phyloP scores from a whole-genome alignment of 2,329 filamentous ascomycete genomes.

The Zasmidium angulare region DNA sequence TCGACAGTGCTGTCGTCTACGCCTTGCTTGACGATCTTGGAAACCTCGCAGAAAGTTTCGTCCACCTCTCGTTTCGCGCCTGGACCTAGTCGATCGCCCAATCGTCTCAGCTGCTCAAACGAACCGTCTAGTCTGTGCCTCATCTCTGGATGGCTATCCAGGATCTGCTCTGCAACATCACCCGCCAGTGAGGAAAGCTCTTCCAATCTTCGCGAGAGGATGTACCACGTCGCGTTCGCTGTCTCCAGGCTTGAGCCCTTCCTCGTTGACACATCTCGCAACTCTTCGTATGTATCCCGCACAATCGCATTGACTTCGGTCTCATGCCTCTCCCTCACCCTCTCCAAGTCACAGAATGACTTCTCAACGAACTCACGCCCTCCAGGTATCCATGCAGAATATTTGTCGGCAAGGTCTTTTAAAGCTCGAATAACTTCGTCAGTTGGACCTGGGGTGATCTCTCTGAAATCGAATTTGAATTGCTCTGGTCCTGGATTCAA shows the following conservation, averaged over 20 bases:
- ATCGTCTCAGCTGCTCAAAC: conserved; percentile 65
- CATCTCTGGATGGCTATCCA: conserved; percentile 70
- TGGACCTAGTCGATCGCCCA: conserved; percentile 69
- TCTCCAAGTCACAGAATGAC: conserved; percentile 69
- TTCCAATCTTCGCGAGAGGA: conserved; percentile 62
- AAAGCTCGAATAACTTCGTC: conserved; percentile 67
- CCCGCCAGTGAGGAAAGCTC: conserved; percentile 61
- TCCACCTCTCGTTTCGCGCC: conserved; percentile 75
- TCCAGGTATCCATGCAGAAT: conserved; percentile 70
- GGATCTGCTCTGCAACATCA: conserved; percentile 62
- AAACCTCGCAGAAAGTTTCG: conserved; percentile 66
- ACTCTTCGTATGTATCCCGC: conserved; percentile 64
- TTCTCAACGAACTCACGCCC: conserved; percentile 66
- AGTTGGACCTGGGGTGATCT: conserved; percentile 60
- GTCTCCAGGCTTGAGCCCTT: conserved; percentile 63
- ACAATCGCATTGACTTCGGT: conserved; percentile 70
- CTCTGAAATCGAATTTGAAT: conserved; percentile 41
- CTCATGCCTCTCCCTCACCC: conserved; percentile 63
- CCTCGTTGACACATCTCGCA: conserved; percentile 59
- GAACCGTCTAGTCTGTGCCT: conserved; percentile 70
- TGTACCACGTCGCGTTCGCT: conserved; percentile 59
- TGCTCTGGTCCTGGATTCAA: conserved; percentile 57
- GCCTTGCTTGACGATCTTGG: conserved; percentile 62
- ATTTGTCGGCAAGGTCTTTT: conserved; percentile 64
- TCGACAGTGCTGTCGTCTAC: conserved; percentile 56